Evolutionary conservation across 2,329 filamentous ascomycete species (phyloP).

Genomic region (Colletotrichum tropicicola): DNA sequence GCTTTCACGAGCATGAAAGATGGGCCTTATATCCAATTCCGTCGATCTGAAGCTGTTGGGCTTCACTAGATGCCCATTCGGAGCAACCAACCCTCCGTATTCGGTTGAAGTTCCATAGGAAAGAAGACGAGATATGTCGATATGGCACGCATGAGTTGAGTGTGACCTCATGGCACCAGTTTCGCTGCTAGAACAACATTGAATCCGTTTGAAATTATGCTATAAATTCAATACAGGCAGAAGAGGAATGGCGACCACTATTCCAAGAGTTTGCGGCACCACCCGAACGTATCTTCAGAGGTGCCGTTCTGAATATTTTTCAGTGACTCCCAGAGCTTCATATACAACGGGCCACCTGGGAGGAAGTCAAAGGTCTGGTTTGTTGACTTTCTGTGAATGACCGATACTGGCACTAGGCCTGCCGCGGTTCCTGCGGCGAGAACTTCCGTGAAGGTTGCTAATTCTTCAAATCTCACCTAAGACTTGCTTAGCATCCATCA

Average conservation of each 20-base stretch:
- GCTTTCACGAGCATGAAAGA: slow-evolving; percentile 19
- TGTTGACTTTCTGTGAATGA: slow-evolving; percentile 6
- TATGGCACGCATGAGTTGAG: too few species aligned
- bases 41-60: not conserved
- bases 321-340: not conserved
- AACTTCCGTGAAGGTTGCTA: slow-evolving; percentile 3
- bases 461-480: not conserved
- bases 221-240: too few species aligned
- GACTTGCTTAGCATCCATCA: not conserved
- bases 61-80: not conserved
- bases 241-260: too few species aligned
- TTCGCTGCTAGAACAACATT: too few species aligned
- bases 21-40: slow-evolving; percentile 12
- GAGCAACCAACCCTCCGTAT: not conserved
- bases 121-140: too few species aligned
- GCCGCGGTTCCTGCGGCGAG: slow-evolving; percentile 11
- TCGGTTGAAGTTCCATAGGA: too few species aligned
- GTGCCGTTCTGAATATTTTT: not conserved
- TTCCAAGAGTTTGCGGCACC: not conserved
- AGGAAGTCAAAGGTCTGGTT: not conserved
- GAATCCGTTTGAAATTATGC: too few species aligned
- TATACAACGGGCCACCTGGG: not conserved
- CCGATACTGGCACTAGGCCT: not conserved
- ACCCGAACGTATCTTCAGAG: not conserved
- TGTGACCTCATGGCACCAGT: too few species aligned